Evolutionary conservation across 1,284 basidiomycete genomes (phyloP).

Genomic region (Thecaphora thlaspeos): DNA sequence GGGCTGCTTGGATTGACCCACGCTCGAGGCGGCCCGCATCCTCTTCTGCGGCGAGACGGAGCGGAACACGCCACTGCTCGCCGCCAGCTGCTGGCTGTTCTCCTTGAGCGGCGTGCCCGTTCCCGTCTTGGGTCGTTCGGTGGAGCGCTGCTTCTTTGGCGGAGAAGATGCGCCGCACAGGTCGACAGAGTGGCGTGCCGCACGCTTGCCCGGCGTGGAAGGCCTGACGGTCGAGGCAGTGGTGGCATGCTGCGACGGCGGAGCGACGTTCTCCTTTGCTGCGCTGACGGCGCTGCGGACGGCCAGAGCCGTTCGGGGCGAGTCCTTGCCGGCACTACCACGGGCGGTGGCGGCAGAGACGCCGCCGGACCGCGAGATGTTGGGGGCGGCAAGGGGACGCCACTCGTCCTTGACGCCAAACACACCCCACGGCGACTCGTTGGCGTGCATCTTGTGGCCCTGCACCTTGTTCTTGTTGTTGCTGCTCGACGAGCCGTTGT

Average conservation of each 20-base stretch:
- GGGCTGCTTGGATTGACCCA: not conserved
- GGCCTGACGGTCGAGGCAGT: too few relatives aligned
- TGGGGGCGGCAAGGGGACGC: constrained; percentile 13
- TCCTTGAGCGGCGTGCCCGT: not conserved
- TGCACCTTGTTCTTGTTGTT: constrained; percentile 16
- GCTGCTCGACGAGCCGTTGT: constrained; percentile 12
- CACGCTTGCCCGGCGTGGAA: not conserved
- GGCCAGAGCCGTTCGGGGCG: not conserved
- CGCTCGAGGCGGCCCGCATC: not conserved
- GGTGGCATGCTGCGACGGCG: too few relatives aligned
- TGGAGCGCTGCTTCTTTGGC: not conserved
- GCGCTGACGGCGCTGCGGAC: not conserved
- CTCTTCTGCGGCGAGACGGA: not conserved
- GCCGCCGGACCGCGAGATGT: not conserved
- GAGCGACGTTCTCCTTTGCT: not conserved
- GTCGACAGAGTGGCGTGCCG: not conserved
- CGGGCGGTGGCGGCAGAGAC: too few relatives aligned
- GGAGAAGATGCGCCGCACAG: not conserved
- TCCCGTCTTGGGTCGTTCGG: not conserved
- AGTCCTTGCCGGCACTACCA: not conserved
- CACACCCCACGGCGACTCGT: constrained; percentile 28
- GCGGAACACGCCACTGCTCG: too few relatives aligned
- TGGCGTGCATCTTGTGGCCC: constrained; percentile 27
- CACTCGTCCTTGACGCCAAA: constrained; percentile 28
- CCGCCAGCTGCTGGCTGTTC: not conserved